Evolutionary conservation across 1,284 basidiomycete genomes (phyloP).

Genomic region (Anthracocystis walkeri): DNA sequence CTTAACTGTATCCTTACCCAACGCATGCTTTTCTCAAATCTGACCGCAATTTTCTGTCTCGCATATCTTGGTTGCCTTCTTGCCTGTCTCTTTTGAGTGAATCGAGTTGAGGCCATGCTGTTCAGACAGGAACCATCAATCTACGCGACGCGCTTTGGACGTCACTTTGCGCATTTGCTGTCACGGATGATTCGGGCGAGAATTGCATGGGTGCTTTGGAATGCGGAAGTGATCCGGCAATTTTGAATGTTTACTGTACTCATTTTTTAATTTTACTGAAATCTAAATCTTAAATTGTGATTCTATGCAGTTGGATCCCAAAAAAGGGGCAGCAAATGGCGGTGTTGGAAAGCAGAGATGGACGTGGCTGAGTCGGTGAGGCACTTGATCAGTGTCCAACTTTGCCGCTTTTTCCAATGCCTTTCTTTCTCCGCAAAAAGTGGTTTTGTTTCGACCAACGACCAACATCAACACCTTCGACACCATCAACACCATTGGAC

Average conservation of each 20-base stretch:
- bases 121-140: background rate
- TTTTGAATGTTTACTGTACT: background rate
- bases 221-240: background rate
- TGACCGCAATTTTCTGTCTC: background rate
- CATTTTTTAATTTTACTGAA: background rate
- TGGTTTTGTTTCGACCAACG: background rate
- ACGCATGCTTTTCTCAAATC: conserved; percentile 15
- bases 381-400: background rate
- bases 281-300: background rate
- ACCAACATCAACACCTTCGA: conserved; percentile 7
- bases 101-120: background rate
- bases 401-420: background rate
- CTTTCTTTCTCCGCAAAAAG: conserved; percentile 10
- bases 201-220: background rate
- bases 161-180: background rate
- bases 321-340: conserved; percentile 9
- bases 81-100: background rate
- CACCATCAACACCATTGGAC: background rate
- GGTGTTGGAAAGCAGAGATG: background rate
- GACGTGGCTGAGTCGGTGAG: conserved; percentile 2
- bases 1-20: conserved; percentile 36
- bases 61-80: background rate
- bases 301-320: conserved; percentile 2
- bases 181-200: conserved; percentile 20
- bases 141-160: conserved; percentile 21